Evolutionary conservation across 2,329 filamentous ascomycete genomes (phyloP), one percentile per base, ranked within the genome.

Genomic region (Monilinia fructicola): DNA sequence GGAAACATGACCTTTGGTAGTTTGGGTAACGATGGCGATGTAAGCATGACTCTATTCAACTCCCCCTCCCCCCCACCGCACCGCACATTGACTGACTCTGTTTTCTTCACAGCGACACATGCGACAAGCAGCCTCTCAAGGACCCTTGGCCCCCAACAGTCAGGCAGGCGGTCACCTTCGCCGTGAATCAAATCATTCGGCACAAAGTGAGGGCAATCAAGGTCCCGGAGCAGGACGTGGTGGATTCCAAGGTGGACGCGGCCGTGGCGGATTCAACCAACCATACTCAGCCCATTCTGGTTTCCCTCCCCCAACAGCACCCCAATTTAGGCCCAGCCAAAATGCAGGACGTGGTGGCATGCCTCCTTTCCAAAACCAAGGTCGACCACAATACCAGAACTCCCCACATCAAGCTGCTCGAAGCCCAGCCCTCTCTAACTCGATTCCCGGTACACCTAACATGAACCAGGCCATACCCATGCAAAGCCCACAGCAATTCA

Each of bases 141-240:
- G 85, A 71, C 84, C 85, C 68, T 82, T 85, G 70, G 82, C 84
- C 68, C 82, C 87, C 73, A 85, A 84, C 68, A 80, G 86, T 65
- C 90, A 90, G 74, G 84, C 69, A 72, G 54, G 87, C n/a, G 86
- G 85, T 71, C 93, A 98, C 79, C 85, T 92, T 73, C 90, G 94
- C 74, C 90, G 92, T 73, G 90, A 94, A 77, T 97, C 94, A 40
- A 90, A 90, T 48, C 92, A 95, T 75, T 96, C 92, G 28, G 84
- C 87, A 70, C 90, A 94, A 78, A 87, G 86, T 76, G 90, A 93
- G 70, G 85, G 83, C 77, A 87, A 84, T 76, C 85, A 86, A 75
- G 71, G 80, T 79, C 74, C 79, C 81, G 77, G 81, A 78, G 68
- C 78, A 28, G 74, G 75, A 50, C 84, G 86, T 70, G 84, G 84